phyloP scores from a whole-genome alignment of 78 protist genomes.

The Dictyostelium brefeldianum region DNA sequence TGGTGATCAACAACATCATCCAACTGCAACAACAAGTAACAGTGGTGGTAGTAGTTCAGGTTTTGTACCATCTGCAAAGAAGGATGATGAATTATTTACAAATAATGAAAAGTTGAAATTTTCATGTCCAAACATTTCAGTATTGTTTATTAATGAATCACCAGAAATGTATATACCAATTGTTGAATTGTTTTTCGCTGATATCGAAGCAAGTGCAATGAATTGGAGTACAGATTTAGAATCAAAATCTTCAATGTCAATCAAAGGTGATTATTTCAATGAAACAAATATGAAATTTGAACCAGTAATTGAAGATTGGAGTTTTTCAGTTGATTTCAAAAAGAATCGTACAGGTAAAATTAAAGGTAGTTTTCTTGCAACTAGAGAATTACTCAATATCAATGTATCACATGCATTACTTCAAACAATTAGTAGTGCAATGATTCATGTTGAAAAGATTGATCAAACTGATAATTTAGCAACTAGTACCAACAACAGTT shows the following conservation, averaged over 20 bases:
- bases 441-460: conserved; percentile 13
- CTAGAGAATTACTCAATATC: conserved; percentile 43
- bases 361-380: conserved; percentile 58
- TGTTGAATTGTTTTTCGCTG: conserved; percentile 45
- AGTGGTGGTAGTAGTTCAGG: background rate
- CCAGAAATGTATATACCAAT: conserved; percentile 63
- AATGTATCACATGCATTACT: conserved; percentile 51
- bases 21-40: background rate
- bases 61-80: no score
- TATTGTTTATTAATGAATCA: conserved; percentile 63
- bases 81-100: conserved; percentile 1
- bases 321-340: conserved; percentile 40
- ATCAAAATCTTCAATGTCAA: conserved; percentile 30
- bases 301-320: conserved; percentile 74
- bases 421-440: conserved; percentile 33
- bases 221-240: conserved; percentile 65
- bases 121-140: conserved; percentile 43
- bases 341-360: conserved; percentile 5
- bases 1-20: background rate
- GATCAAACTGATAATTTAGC: conserved; percentile 23
- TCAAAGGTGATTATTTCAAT: conserved; percentile 67
- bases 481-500: no score
- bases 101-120: conserved; percentile 33
- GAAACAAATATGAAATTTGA: conserved; percentile 71
- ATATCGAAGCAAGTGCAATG: conserved; percentile 3